Conservation (phyloP, 345 rosid genomes). For the Carallia pectinifolia region DNA sequence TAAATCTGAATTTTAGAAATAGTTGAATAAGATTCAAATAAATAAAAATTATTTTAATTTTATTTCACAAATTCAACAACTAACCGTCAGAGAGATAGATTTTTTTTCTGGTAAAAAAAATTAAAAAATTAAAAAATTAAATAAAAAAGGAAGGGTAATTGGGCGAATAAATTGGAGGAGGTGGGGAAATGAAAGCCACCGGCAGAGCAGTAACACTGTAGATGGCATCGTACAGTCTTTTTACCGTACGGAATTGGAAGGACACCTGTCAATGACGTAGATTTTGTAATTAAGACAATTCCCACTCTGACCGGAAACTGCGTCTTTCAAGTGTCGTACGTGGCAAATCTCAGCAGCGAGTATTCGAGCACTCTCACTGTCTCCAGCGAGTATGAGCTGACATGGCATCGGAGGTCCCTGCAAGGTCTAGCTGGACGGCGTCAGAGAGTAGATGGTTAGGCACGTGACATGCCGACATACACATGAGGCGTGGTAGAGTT, state of each 20-base stretch:
- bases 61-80: too few relatives aligned
- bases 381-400: conserved; percentile 12
- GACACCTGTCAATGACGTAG: conserved; percentile 12
- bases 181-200: background rate
- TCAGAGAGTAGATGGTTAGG: conserved; percentile 12
- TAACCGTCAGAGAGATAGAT: too few relatives aligned
- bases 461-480: conserved; percentile 37
- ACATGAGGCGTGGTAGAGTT: conserved; percentile 21
- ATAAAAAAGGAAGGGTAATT: background rate
- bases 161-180: too few relatives aligned
- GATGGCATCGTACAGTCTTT: background rate
- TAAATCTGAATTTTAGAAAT: too few relatives aligned
- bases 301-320: background rate
- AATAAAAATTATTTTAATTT: too few relatives aligned
- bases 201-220: background rate
- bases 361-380: background rate
- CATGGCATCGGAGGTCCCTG: conserved; percentile 7
- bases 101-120: background rate
- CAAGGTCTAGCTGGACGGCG: background rate
- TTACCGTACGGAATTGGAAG: conserved; percentile 7
- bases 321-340: conserved; percentile 13
- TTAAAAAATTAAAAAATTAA: background rate
- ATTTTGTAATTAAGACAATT: background rate
- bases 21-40: too few relatives aligned
- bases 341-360: background rate